These are phyloP conservation scores for Grigorovia humatica DNA, from an alignment of 805 yeast genomes.

Conservation along the genomic window DNA sequence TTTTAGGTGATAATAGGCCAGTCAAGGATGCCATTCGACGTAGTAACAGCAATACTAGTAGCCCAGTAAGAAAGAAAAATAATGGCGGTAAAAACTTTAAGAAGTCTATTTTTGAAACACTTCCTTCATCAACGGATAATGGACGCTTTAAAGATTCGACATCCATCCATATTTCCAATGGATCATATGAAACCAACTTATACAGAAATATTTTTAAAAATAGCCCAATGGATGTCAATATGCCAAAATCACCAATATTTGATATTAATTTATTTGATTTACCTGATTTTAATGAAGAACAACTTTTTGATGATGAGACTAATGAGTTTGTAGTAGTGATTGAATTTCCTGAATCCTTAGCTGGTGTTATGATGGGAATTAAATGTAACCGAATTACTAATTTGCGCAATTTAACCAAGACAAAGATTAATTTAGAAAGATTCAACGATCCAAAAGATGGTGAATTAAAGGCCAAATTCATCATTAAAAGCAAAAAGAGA, in stretches of 20 bases:
- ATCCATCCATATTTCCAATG: background rate
- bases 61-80: background rate
- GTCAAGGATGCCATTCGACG: background rate
- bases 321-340: conserved; percentile 4
- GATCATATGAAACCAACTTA: background rate
- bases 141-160: background rate
- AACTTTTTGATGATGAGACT: background rate
- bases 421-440: conserved; percentile 37
- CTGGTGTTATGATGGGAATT: conserved; percentile 81
- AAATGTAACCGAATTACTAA: conserved; percentile 79
- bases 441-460: conserved; percentile 37
- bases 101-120: background rate
- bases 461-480: conserved; percentile 48
- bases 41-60: background rate
- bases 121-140: background rate
- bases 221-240: background rate
- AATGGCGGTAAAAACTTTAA: too few species aligned
- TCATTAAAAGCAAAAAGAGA: conserved; percentile 45
- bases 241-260: background rate
- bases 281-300: conserved; percentile 7
- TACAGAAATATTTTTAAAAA: background rate
- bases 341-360: conserved; percentile 60
- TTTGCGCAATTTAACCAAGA: conserved; percentile 64
- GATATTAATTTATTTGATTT: background rate
- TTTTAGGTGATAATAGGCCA: conserved; percentile 9